Base-by-base conservation (phyloP, 768 basidiomycete species). In the Solioccasus polychromus region DNA sequence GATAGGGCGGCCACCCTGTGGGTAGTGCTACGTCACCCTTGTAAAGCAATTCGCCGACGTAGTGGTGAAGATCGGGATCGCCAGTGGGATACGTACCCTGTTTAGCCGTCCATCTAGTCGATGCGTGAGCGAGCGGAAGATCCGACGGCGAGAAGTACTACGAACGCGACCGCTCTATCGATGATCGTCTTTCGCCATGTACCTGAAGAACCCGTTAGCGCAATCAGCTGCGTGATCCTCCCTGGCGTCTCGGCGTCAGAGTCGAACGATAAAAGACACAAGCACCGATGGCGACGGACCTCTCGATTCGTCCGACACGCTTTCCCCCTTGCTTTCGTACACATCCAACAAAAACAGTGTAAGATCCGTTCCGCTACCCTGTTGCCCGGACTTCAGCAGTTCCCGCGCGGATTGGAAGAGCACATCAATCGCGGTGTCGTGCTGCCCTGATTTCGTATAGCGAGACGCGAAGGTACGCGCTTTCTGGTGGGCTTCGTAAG, bases 401-500 rank as follows among this genome's bases (percentile, higher is more conserved):
- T 92, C 91, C 41, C 87, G 76, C 2, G 92, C 85, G 35, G 84
- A 85, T 59, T 92, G 88, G 68, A 96, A 97, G 39, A 97, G 80
- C 5, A 98, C 88, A 64, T 94, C 87, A 66, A 92, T 88, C 15
- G 96, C 94, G 12, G 84, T 84, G 59, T 85, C 84, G 60, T 85
- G 84, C 54, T 94, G 86, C 3, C 73, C 74, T 3, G 88, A 79
- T 71, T 92, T 92, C 40, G 76, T 73, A 63, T 91, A 91, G 57
- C 94, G 78, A 4, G 93, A 84, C 5, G 92, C 92, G 53, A 95
- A 96, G 15, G 94, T 97, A 22, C 95, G 81, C 9, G 93, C 92
- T 68, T 97, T 97, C 67, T 97, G 94, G 58, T 97, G 95, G 0
- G 94, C 94, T 50, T 93, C 91, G 65, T 96, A 96, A 12, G 77